Evolutionary conservation across 768 basidiomycete genomes (phyloP).

Genomic region (Chiua virens): DNA sequence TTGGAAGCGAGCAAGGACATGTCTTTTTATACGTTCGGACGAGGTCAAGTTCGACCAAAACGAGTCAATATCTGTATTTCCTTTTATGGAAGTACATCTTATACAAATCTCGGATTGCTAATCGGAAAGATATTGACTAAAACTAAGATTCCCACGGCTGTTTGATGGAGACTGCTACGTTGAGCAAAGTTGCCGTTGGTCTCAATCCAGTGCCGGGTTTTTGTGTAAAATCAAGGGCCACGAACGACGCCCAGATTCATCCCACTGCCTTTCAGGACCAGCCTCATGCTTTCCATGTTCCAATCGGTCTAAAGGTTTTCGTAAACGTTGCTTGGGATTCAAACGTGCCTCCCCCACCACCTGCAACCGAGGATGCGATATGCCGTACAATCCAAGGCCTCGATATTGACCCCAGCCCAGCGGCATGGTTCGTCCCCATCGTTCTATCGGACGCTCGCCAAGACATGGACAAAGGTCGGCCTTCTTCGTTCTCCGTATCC

Average conservation of each 20-base stretch:
- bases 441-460: constrained; percentile 62
- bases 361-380: constrained; percentile 56
- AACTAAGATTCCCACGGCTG: constrained; percentile 2
- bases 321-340: constrained; percentile 72
- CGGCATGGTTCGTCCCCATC: constrained; percentile 66
- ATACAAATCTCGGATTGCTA: constrained; percentile 6
- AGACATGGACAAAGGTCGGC: constrained; percentile 70
- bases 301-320: constrained; percentile 62
- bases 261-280: constrained; percentile 8
- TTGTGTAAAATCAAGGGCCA: constrained; percentile 60
- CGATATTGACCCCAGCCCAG: constrained; percentile 37
- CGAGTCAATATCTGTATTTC: background rate
- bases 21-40: constrained; percentile 32
- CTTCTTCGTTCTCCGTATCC: constrained; percentile 8
- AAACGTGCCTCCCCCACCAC: constrained; percentile 67
- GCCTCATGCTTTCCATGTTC: constrained; percentile 27
- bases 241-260: constrained; percentile 38
- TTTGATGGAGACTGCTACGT: constrained; percentile 18
- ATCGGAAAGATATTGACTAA: background rate
- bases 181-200: constrained; percentile 23
- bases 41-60: too few species aligned
- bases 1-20: background rate
- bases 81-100: background rate
- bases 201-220: constrained; percentile 68
- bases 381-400: constrained; percentile 57